These are phyloP conservation scores for Arthromyces matolae DNA, from an alignment of 768 basidiomycete species.

Conservation along the genomic window DNA sequence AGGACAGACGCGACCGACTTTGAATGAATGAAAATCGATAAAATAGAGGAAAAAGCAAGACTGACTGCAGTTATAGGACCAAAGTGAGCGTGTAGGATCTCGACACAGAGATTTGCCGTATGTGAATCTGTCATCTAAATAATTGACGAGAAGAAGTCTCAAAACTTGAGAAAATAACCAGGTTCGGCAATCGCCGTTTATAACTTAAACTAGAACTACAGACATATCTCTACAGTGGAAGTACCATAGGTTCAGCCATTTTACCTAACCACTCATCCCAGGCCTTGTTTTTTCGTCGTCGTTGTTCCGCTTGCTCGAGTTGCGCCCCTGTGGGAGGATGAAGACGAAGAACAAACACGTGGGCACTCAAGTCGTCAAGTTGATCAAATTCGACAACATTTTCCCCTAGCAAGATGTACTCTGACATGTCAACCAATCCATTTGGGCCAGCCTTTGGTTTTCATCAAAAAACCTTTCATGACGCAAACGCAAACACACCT, in stretches of 20 bases:
- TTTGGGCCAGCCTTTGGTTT: conserved; percentile 51
- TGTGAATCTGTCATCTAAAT: conserved; percentile 53
- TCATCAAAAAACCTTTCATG: background rate
- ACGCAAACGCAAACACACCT: too few species aligned
- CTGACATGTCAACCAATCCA: conserved; percentile 49
- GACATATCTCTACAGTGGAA: too few species aligned
- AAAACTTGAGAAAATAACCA: background rate
- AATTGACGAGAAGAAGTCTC: background rate
- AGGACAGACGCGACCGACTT: conserved; percentile 74
- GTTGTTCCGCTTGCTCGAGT: conserved; percentile 29
- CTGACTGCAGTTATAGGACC: conserved; percentile 61
- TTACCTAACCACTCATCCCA: conserved; percentile 41
- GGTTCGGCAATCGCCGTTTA: background rate
- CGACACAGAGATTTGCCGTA: conserved; percentile 50
- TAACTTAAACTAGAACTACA: too few species aligned
- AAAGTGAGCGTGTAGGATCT: conserved; percentile 58
- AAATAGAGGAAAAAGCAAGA: background rate
- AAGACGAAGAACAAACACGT: conserved; percentile 42
- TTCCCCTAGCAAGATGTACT: conserved; percentile 34
- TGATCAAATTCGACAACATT: conserved; percentile 45
- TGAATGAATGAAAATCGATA: background rate
- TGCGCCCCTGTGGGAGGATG: conserved; percentile 50
- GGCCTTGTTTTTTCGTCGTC: conserved; percentile 28
- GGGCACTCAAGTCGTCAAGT: conserved; percentile 38
- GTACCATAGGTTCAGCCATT: conserved; percentile 30